phyloP scores from a whole-genome alignment of 2,329 filamentous ascomycete genomes.

The Colletotrichum tropicicola region DNA sequence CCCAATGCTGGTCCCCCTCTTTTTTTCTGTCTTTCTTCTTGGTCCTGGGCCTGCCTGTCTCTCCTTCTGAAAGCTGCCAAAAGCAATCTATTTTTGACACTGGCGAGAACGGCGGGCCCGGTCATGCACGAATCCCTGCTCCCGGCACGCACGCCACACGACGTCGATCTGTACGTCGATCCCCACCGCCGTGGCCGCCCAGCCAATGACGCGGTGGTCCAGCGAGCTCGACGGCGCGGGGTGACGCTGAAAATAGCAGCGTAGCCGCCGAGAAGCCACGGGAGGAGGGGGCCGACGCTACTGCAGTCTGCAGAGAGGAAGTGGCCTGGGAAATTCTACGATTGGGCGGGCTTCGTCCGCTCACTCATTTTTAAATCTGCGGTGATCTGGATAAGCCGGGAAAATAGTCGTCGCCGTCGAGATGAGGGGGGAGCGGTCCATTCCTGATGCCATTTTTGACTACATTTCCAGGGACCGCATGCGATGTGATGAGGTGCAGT shows the following conservation, averaged over 20 bases:
- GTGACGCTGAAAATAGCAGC: slow-evolving; percentile 25
- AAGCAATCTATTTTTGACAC: slow-evolving; percentile 29
- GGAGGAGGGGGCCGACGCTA: slow-evolving; percentile 16
- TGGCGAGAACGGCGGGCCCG: slow-evolving; percentile 12
- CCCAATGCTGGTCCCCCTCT: too few relatives aligned
- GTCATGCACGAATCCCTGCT: slow-evolving; percentile 12
- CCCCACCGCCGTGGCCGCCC: background rate
- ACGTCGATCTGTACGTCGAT: slow-evolving; percentile 17
- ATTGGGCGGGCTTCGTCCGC: slow-evolving; percentile 1
- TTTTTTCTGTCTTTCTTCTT: too few relatives aligned
- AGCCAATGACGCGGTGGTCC: background rate
- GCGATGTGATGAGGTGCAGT: slow-evolving; percentile 10
- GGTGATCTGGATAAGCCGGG: background rate
- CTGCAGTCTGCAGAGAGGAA: background rate
- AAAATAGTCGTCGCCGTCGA: background rate
- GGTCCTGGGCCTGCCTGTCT: background rate
- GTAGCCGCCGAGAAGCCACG: slow-evolving; percentile 25
- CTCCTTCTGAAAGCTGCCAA: background rate
- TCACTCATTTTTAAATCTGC: background rate
- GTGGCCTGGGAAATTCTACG: slow-evolving; percentile 16
- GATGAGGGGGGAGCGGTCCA: too few relatives aligned
- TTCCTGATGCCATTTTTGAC: background rate
- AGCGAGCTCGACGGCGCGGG: background rate
- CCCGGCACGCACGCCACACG: slow-evolving; percentile 9
- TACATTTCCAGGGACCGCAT: background rate